Evolutionary conservation across 371 early-diverging fungal genomes (phyloP).

Genomic region (Mucor lusitanicus): DNA sequence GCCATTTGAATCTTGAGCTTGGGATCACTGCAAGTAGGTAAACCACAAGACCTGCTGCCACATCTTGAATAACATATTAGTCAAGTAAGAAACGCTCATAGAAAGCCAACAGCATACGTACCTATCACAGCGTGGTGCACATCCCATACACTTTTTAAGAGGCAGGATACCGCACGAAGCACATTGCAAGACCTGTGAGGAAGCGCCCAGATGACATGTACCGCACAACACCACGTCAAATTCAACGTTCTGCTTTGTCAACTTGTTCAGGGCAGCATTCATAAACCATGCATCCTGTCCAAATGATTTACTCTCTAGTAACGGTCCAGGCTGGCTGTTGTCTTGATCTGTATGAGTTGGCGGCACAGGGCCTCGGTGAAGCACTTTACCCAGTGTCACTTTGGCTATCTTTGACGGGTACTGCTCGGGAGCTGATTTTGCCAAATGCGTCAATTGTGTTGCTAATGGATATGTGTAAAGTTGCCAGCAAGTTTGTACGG

Average conservation of each 20-base stretch:
- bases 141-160: constrained; percentile 17
- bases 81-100: not conserved
- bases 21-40: constrained; percentile 10
- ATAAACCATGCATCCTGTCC: constrained; percentile 30
- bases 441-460: constrained; percentile 5
- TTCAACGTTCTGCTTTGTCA: constrained; percentile 13
- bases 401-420: constrained; percentile 7
- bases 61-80: constrained; percentile 7
- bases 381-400: constrained; percentile 18
- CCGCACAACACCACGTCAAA: constrained; percentile 21
- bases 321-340: too few relatives aligned
- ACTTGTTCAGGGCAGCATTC: constrained; percentile 15
- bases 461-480: constrained; percentile 18
- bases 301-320: constrained; percentile 18
- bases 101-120: not conserved
- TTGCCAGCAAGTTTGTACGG: constrained; percentile 22
- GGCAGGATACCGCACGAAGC: constrained; percentile 20
- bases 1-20: constrained; percentile 3
- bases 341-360: not conserved
- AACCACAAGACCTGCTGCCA: constrained; percentile 16
- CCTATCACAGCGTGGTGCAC: constrained; percentile 30
- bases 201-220: constrained; percentile 22
- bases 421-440: not conserved
- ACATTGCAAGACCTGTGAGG: constrained; percentile 14
- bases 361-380: constrained; percentile 13